Percentiles rank a stretch among this genome's conserved stretches.
Evolutionary conservation across 83 land plant species (phyloP).

Genomic region (Isoetes engelmannii): DNA sequence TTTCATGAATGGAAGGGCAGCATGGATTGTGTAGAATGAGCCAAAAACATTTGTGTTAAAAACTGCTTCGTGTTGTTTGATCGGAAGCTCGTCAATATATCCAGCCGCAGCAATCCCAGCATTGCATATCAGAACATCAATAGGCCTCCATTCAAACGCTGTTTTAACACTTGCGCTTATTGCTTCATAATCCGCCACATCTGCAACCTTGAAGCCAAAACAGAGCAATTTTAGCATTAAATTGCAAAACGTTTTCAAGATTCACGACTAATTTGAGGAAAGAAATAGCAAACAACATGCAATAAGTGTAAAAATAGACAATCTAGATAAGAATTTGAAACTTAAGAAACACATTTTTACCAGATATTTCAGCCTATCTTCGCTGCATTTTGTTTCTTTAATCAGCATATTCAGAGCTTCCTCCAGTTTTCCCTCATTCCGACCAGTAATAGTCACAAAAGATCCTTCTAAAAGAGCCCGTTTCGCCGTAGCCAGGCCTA

Average conservation of each 20-base stretch:
- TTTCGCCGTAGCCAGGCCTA: constrained; percentile 7
- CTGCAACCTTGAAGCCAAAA: background rate
- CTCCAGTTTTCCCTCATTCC: background rate
- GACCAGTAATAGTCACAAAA: constrained; percentile 7
- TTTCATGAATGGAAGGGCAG: constrained; percentile 10
- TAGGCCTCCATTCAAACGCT: constrained; percentile 6
- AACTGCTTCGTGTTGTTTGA: background rate
- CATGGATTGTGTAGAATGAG: constrained; percentile 5
- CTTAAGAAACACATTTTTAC: too few species aligned
- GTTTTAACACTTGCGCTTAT: background rate
- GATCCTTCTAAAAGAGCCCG: background rate
- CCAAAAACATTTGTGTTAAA: constrained; percentile 1
- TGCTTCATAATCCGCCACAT: background rate
- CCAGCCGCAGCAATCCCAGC: background rate
- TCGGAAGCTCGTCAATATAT: background rate
- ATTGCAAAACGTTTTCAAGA: too few species aligned
- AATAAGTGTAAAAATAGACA: too few species aligned
- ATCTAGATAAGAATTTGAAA: too few species aligned
- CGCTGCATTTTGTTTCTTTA: too few species aligned
- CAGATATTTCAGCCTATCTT: too few species aligned
- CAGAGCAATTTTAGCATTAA: too few species aligned
- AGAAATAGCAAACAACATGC: too few species aligned
- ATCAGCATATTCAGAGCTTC: background rate
- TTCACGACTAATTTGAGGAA: too few species aligned
- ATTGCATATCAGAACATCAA: constrained; percentile 19